Conservation (phyloP, 495 filamentous ascomycete genomes). For the Echria macrotheca region DNA sequence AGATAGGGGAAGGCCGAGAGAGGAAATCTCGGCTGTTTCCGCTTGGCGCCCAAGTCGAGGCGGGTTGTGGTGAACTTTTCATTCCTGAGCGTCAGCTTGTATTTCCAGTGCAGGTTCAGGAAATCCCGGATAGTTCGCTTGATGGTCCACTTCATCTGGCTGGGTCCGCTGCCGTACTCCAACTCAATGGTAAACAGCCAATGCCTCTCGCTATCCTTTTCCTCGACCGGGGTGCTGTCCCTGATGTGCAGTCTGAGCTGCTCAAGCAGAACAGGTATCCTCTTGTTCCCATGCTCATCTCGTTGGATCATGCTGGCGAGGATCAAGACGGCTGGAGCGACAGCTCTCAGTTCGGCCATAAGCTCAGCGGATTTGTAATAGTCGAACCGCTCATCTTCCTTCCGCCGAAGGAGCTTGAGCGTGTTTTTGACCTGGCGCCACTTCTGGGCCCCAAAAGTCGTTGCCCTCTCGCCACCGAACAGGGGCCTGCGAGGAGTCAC, state of each 20-base stretch:
- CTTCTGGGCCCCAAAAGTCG: constrained; percentile 74
- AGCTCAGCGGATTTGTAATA: constrained; percentile 93
- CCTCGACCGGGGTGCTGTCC: constrained; percentile 63
- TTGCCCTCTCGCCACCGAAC: constrained; percentile 57
- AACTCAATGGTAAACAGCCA: constrained; percentile 84
- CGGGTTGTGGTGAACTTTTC: constrained; percentile 60
- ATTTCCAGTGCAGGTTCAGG: constrained; percentile 85
- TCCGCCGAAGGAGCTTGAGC: constrained; percentile 74
- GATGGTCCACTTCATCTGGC: constrained; percentile 96
- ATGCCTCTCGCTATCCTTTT: constrained; percentile 67
- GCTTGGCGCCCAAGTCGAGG: constrained; percentile 34
- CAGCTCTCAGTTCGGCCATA: constrained; percentile 90
- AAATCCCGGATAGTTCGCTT: constrained; percentile 83
- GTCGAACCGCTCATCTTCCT: constrained; percentile 81
- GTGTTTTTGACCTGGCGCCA: constrained; percentile 85
- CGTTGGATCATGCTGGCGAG: constrained; percentile 95
- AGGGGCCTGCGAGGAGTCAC: constrained; percentile 45
- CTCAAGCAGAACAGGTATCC: constrained; percentile 90
- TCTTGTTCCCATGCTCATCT: constrained; percentile 90
- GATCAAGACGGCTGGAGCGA: constrained; percentile 84
- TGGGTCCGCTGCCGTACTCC: constrained; percentile 93
- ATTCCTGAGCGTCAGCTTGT: constrained; percentile 75
- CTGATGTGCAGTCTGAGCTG: constrained; percentile 85
- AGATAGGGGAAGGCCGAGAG: constrained; percentile 88
- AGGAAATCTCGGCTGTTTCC: constrained; percentile 84